Evolutionary conservation across 768 basidiomycete species (phyloP).

Genomic region (Macrolepiota dolichaula): DNA sequence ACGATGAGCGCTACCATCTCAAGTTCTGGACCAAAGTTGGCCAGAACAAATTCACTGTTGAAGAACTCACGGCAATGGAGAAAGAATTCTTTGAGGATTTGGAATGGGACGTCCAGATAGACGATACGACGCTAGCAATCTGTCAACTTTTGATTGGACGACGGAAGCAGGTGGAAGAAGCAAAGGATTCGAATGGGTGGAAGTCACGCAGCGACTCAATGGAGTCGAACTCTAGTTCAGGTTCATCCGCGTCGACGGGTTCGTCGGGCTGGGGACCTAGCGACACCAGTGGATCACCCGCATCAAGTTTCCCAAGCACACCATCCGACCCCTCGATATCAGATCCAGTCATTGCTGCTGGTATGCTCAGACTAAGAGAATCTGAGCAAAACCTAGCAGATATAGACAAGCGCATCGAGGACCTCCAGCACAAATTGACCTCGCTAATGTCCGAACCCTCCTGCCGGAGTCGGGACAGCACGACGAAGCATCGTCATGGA

Average conservation of each 20-base stretch:
- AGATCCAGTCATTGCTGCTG: neutral
- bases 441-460: neutral
- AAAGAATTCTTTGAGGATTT: constrained; percentile 8
- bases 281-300: neutral
- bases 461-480: neutral
- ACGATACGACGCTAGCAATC: constrained; percentile 9
- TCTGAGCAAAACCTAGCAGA: constrained; percentile 3
- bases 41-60: constrained; percentile 9
- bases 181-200: neutral
- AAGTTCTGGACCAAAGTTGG: constrained; percentile 11
- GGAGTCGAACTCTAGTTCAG: neutral
- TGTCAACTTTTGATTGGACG: constrained; percentile 3
- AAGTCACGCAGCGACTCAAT: neutral
- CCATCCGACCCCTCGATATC: constrained; percentile 1
- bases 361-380: constrained; percentile 2
- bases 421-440: constrained; percentile 4
- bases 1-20: constrained; percentile 2
- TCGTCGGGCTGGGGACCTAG: neutral
- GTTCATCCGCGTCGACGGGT: neutral
- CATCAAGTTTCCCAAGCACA: neutral
- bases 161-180: neutral
- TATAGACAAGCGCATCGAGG: constrained; percentile 5
- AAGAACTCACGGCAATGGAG: constrained; percentile 4
- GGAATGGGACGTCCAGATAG: constrained; percentile 6
- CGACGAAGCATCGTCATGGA: neutral